Conservation (phyloP, 768 basidiomycete genomes). For the Boletus reticuloceps region DNA sequence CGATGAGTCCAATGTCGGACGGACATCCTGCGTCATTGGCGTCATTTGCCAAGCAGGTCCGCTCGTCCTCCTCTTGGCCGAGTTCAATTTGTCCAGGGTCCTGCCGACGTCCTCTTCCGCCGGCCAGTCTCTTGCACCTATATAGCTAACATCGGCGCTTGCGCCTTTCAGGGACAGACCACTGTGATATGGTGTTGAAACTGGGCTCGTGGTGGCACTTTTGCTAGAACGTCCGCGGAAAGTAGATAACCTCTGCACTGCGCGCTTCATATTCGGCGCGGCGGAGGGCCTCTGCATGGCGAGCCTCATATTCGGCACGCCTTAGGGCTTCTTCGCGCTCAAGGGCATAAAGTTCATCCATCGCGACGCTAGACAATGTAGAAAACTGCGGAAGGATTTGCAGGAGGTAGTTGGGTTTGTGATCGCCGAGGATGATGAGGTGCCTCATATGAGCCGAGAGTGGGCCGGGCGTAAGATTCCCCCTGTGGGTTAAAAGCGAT, state of each 20-base stretch:
- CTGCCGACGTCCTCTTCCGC: slow-evolving; percentile 27
- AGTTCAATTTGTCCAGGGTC: slow-evolving; percentile 23
- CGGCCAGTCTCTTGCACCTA: slow-evolving; percentile 39
- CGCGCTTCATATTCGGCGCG: slow-evolving; percentile 60
- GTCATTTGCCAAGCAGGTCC: slow-evolving; percentile 57
- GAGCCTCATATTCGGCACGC: slow-evolving; percentile 82
- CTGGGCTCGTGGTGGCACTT: slow-evolving; percentile 68
- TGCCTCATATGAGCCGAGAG: slow-evolving; percentile 45
- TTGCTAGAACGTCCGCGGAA: slow-evolving; percentile 46
- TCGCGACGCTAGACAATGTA: slow-evolving; percentile 72
- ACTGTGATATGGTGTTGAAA: slow-evolving; percentile 41
- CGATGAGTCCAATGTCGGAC: slow-evolving; percentile 19
- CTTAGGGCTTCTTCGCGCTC: slow-evolving; percentile 83
- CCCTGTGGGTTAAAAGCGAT: slow-evolving; percentile 33
- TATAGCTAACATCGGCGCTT: slow-evolving; percentile 40
- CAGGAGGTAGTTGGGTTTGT: slow-evolving; percentile 24
- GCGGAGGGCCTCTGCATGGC: slow-evolving; percentile 65
- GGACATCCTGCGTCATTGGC: slow-evolving; percentile 35
- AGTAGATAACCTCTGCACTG: slow-evolving; percentile 44
- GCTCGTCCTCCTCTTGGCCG: slow-evolving; percentile 47
- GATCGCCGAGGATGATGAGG: slow-evolving; percentile 29
- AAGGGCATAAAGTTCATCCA: slow-evolving; percentile 87
- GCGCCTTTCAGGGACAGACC: slow-evolving; percentile 18
- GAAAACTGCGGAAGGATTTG: slow-evolving; percentile 54
- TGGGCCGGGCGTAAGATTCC: slow-evolving; percentile 60